Conservation (phyloP, 257 asterid species). For the Capsicum baccatum region DNA sequence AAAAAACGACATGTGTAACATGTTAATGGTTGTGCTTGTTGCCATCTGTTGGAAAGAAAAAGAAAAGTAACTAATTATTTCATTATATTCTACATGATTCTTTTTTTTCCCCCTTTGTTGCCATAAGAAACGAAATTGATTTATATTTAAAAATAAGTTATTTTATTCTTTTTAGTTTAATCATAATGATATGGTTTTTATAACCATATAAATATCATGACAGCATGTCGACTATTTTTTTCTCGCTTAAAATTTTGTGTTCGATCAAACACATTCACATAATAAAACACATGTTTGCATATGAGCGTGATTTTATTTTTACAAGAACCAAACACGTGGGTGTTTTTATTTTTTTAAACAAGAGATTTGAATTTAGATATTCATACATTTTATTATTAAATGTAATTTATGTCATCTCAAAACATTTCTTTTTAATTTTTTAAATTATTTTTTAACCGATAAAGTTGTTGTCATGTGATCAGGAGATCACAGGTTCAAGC, state of each 20-base stretch:
- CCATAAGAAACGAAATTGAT: not conserved
- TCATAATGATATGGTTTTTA: not conserved
- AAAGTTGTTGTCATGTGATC: too few relatives aligned
- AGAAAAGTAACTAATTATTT: too few relatives aligned
- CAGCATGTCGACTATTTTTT: not conserved
- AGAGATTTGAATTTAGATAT: too few relatives aligned
- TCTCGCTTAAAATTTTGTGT: not conserved
- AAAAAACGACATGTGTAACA: not conserved
- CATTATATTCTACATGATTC: not conserved
- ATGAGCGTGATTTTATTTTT: not conserved
- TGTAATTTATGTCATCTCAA: too few relatives aligned
- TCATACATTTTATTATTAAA: too few relatives aligned
- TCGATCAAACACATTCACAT: not conserved
- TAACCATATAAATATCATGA: not conserved
- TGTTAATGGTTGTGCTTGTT: constrained; percentile 3
- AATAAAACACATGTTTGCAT: not conserved
- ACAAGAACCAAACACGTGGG: too few relatives aligned
- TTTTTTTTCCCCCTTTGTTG: not conserved
- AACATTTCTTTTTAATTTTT: too few relatives aligned
- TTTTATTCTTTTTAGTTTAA: not conserved
- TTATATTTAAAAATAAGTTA: not conserved
- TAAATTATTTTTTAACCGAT: too few relatives aligned
- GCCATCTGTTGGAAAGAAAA: not conserved
- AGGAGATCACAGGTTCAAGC: too few relatives aligned
- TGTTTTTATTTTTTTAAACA: too few relatives aligned